Conservation (phyloP, 108 stramenopile genomes). For the Discostella stelligeroides region DNA sequence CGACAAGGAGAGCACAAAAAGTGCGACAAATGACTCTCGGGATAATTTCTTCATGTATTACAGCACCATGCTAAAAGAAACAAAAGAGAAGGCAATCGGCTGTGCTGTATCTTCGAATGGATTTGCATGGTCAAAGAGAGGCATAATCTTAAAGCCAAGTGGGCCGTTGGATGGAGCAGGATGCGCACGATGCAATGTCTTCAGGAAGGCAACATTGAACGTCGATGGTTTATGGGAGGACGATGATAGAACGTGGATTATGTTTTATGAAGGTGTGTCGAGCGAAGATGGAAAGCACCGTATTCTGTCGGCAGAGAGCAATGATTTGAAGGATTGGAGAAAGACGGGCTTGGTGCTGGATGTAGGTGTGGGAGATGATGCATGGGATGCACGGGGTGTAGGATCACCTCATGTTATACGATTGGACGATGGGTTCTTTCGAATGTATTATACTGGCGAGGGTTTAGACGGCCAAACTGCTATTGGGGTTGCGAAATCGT, state of each 20-base stretch:
- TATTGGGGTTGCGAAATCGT: conserved; percentile 74
- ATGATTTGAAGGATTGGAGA: conserved; percentile 69
- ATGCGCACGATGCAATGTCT: conserved; percentile 77
- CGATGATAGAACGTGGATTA: conserved; percentile 56
- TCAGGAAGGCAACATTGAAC: conserved; percentile 62
- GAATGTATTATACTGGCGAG: conserved; percentile 92
- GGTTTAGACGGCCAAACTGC: conserved; percentile 72
- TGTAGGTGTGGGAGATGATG: conserved; percentile 59
- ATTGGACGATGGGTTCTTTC: conserved; percentile 84
- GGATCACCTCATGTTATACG: conserved; percentile 83
- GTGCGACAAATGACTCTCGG: conserved; percentile 29
- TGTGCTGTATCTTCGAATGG: conserved; percentile 82
- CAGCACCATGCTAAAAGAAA: conserved; percentile 83
- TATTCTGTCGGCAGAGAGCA: conserved; percentile 73
- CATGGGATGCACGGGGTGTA: conserved; percentile 80
- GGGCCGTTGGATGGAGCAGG: conserved; percentile 73
- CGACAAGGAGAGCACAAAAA: conserved; percentile 31
- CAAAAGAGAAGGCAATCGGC: conserved; percentile 81
- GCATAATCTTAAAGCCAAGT: conserved; percentile 64
- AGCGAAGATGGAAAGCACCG: conserved; percentile 74
- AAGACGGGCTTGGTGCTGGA: conserved; percentile 78
- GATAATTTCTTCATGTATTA: conserved; percentile 92
- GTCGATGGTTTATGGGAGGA: conserved; percentile 60
- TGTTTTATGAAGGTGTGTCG: conserved; percentile 85
- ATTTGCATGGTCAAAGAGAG: conserved; percentile 81